Evolutionary conservation across 163 green algal genomes (phyloP).

Genomic region (Scenedesmus sp.): DNA sequence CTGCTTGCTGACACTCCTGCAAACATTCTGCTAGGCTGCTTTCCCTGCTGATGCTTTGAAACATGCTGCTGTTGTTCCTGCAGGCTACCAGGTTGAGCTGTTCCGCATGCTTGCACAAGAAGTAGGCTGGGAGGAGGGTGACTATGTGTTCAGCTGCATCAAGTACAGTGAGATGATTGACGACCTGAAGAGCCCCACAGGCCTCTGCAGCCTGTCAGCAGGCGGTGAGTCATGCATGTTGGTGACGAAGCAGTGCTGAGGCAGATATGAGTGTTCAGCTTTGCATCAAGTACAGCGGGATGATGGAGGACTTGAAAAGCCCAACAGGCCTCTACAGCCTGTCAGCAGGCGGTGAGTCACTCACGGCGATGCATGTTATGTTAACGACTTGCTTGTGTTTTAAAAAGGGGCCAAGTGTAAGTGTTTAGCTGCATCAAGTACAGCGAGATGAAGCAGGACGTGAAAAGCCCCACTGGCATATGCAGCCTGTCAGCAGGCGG

Average conservation of each 20-base stretch:
- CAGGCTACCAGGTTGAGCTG: conserved; percentile 53
- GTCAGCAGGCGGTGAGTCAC: conserved; percentile 33
- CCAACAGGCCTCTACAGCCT: conserved; percentile 17
- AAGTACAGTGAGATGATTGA: conserved; percentile 33
- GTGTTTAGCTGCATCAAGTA: background rate
- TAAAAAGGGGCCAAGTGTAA: background rate
- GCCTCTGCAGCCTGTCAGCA: conserved; percentile 35
- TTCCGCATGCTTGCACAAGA: conserved; percentile 47
- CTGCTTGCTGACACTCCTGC: background rate
- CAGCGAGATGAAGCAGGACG: background rate
- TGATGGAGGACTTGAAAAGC: conserved; percentile 39
- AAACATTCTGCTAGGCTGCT: background rate
- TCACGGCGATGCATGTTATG: background rate
- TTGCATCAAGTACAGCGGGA: conserved; percentile 27
- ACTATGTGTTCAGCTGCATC: conserved; percentile 36
- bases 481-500: background rate
- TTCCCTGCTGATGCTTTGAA: too few relatives aligned
- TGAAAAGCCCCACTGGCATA: background rate
- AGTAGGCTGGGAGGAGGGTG: conserved; percentile 5
- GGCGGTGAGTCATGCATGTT: conserved; percentile 5
- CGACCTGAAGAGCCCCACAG: conserved; percentile 19
- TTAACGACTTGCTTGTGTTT: too few relatives aligned
- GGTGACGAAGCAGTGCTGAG: background rate
- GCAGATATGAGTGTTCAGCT: background rate
- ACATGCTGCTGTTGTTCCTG: background rate